Evolutionary conservation across 192 early-diverging fungal species (phyloP).

Genomic region (Irineochytrium annulatum): DNA sequence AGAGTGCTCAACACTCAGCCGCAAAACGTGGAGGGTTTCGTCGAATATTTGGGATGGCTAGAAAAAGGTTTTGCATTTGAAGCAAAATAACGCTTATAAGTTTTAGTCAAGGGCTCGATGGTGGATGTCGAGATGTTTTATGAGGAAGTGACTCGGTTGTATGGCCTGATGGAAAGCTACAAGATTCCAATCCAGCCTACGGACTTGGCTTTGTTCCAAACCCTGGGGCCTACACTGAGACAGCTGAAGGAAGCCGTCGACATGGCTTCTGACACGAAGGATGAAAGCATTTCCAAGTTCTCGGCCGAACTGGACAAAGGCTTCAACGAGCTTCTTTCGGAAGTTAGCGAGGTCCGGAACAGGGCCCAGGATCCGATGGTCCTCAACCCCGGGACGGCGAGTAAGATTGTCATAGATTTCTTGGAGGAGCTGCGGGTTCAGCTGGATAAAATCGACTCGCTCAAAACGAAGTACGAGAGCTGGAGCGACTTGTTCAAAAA

Average conservation of each 20-base stretch:
- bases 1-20: constrained; percentile 49
- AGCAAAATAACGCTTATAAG: constrained; percentile 5
- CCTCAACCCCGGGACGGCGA: constrained; percentile 41
- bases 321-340: constrained; percentile 41
- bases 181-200: constrained; percentile 55
- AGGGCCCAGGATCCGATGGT: constrained; percentile 61
- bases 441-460: constrained; percentile 38
- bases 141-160: constrained; percentile 46
- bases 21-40: constrained; percentile 53
- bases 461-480: constrained; percentile 41
- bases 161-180: constrained; percentile 44
- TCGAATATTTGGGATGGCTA: constrained; percentile 59
- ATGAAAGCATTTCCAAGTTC: constrained; percentile 55
- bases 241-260: constrained; percentile 53
- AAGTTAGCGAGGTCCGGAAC: constrained; percentile 55
- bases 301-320: constrained; percentile 47
- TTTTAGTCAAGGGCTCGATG: constrained; percentile 44
- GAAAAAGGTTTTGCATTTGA: constrained; percentile 40
- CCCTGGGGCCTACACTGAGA: constrained; percentile 51
- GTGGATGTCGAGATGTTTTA: constrained; percentile 40
- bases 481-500: constrained; percentile 54
- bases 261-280: constrained; percentile 54
- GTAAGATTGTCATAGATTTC: constrained; percentile 48
- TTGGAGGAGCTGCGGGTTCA: constrained; percentile 41
- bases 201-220: constrained; percentile 58